Conservation (phyloP, 2,329 filamentous ascomycete genomes). For the Capronia americana region DNA sequence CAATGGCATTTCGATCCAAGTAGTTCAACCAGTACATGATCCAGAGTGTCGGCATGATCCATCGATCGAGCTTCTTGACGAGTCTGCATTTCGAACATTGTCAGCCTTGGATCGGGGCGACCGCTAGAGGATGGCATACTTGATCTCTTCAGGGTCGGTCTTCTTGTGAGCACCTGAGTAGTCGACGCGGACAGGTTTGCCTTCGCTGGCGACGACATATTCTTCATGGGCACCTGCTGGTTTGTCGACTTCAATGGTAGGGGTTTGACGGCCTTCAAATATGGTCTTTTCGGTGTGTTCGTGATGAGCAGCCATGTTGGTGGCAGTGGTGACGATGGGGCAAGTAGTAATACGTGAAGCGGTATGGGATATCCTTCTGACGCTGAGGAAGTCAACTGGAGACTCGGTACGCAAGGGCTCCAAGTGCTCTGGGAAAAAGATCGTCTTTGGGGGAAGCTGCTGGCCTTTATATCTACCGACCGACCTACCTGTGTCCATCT, state of each 20-base stretch:
- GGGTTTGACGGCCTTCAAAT: not conserved
- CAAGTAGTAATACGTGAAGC: not conserved
- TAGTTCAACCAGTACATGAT: slow-evolving; percentile 37
- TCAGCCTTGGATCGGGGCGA: not conserved
- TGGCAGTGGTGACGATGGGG: not conserved
- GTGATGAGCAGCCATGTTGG: not conserved
- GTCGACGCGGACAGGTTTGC: slow-evolving; percentile 38
- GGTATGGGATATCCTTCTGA: not conserved
- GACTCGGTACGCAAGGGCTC: not conserved
- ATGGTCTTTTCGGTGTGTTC: not conserved
- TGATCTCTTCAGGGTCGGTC: slow-evolving; percentile 49
- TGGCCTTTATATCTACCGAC: not conserved
- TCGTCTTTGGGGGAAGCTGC: not conserved
- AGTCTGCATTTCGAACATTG: slow-evolving; percentile 32
- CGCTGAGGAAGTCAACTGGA: not conserved
- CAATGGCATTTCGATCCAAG: slow-evolving; percentile 45
- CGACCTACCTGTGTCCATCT: not conserved
- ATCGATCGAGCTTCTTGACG: slow-evolving; percentile 47
- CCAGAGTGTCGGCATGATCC: slow-evolving; percentile 43
- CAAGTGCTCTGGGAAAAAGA: not conserved
- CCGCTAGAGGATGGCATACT: not conserved
- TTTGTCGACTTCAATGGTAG: slow-evolving; percentile 5
- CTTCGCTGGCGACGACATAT: slow-evolving; percentile 27
- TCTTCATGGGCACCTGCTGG: not conserved
- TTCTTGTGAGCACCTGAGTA: slow-evolving; percentile 50